Percentiles rank a stretch among this genome's conserved stretches.
Evolutionary conservation across 2,329 filamentous ascomycete genomes (phyloP).

Genomic region (Chaetomium globosum): DNA sequence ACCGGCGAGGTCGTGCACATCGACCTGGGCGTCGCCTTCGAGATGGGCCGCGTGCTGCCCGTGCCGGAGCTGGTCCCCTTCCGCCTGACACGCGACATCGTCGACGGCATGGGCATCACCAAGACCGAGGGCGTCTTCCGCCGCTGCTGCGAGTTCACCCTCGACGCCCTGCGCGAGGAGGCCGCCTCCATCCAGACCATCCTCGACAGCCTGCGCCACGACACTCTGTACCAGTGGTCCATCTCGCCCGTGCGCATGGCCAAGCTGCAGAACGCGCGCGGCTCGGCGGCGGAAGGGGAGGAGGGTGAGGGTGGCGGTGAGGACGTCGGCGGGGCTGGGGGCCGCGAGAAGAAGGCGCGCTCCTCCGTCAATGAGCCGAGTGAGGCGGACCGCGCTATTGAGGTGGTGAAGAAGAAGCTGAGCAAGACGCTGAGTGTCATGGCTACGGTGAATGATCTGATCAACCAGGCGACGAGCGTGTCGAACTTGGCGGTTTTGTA

Average conservation of each 20-base stretch:
- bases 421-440: slow-evolving; percentile 91
- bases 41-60: slow-evolving; percentile 91
- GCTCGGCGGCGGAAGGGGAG: slow-evolving; percentile 51
- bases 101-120: slow-evolving; percentile 95
- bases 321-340: slow-evolving; percentile 39
- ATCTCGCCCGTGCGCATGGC: slow-evolving; percentile 71
- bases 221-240: slow-evolving; percentile 95
- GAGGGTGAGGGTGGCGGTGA: slow-evolving; percentile 42
- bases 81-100: slow-evolving; percentile 87
- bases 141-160: slow-evolving; percentile 96
- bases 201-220: slow-evolving; percentile 94
- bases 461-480: slow-evolving; percentile 93
- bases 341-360: slow-evolving; percentile 42
- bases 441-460: slow-evolving; percentile 94
- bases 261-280: slow-evolving; percentile 65
- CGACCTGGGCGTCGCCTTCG: slow-evolving; percentile 94
- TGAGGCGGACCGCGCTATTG: slow-evolving; percentile 88
- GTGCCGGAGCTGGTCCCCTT: slow-evolving; percentile 97
- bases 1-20: slow-evolving; percentile 96
- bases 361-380: slow-evolving; percentile 57
- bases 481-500: slow-evolving; percentile 89
- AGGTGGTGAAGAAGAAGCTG: slow-evolving; percentile 93
- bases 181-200: slow-evolving; percentile 98
- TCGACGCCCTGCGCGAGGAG: slow-evolving; percentile 92
- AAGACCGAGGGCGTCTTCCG: slow-evolving; percentile 95